Conservation (phyloP, 768 basidiomycete species). For the Russula sp. region DNA sequence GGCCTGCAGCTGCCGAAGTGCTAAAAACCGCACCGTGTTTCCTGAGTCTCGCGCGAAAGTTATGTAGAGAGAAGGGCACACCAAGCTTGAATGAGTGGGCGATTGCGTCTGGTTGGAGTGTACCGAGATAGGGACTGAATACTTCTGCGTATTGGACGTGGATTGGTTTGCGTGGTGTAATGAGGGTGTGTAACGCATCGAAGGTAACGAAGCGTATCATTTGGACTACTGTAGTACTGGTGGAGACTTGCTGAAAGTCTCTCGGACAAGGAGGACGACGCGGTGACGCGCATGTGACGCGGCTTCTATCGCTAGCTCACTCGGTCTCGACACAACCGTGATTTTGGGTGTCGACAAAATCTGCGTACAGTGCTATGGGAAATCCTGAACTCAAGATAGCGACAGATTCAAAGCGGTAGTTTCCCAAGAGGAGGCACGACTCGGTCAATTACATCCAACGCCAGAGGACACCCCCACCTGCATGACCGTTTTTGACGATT, state of each 20-base stretch:
- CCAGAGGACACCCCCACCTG: slow-evolving; percentile 81
- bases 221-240: too few species aligned
- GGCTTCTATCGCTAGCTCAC: neutral
- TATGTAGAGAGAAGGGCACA: slow-evolving; percentile 33
- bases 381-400: neutral
- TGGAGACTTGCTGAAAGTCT: neutral
- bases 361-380: neutral
- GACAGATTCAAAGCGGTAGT: slow-evolving; percentile 53
- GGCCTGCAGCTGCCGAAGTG: slow-evolving; percentile 51
- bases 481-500: slow-evolving; percentile 69
- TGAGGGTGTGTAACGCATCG: slow-evolving; percentile 72
- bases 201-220: slow-evolving; percentile 70
- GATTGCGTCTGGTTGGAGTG: slow-evolving; percentile 51
- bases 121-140: slow-evolving; percentile 67
- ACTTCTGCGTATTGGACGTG: slow-evolving; percentile 61
- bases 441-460: slow-evolving; percentile 66
- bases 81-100: slow-evolving; percentile 60
- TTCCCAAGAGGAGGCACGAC: slow-evolving; percentile 65
- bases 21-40: slow-evolving; percentile 31
- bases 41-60: neutral
- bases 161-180: slow-evolving; percentile 65
- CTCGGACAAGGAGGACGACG: too few species aligned
- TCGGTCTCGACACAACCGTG: neutral
- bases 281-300: too few species aligned
- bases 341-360: neutral